Evolutionary conservation across 306 rosid species (phyloP).

Genomic region (Herpetospermum pedunculosum): DNA sequence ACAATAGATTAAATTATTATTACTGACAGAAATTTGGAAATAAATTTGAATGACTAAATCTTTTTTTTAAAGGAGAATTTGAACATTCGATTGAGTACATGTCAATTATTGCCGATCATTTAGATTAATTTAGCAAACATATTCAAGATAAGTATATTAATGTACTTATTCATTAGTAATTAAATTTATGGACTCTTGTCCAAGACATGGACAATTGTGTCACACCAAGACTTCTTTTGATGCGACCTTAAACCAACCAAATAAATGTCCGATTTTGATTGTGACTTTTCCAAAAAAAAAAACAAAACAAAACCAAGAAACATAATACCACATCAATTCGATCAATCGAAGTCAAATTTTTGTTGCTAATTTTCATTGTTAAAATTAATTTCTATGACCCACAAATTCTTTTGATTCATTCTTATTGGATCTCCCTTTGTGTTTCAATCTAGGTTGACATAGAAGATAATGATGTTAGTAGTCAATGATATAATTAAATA

Average conservation of each 20-base stretch:
- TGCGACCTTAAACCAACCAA: not conserved
- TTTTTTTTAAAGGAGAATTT: too few species aligned
- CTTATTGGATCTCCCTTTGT: not conserved
- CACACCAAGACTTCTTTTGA: not conserved
- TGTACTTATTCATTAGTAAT: not conserved
- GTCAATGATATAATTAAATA: too few species aligned
- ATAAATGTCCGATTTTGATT: not conserved
- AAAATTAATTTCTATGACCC: not conserved
- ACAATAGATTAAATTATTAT: too few species aligned
- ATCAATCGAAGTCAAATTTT: not conserved
- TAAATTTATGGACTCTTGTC: not conserved
- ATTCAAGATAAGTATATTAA: not conserved
- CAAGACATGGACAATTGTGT: not conserved
- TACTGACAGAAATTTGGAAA: too few species aligned
- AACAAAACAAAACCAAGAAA: too few species aligned
- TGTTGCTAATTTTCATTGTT: not conserved
- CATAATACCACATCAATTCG: not conserved
- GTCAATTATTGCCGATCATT: too few species aligned
- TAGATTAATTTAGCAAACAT: too few species aligned
- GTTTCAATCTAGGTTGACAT: not conserved
- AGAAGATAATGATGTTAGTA: not conserved
- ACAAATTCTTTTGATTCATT: not conserved
- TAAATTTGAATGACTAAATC: too few species aligned
- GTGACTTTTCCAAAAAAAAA: not conserved
- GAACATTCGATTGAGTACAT: too few species aligned